Base-by-base conservation (phyloP, 2,329 filamentous ascomycete genomes). In the Trichoderma asperellum region DNA sequence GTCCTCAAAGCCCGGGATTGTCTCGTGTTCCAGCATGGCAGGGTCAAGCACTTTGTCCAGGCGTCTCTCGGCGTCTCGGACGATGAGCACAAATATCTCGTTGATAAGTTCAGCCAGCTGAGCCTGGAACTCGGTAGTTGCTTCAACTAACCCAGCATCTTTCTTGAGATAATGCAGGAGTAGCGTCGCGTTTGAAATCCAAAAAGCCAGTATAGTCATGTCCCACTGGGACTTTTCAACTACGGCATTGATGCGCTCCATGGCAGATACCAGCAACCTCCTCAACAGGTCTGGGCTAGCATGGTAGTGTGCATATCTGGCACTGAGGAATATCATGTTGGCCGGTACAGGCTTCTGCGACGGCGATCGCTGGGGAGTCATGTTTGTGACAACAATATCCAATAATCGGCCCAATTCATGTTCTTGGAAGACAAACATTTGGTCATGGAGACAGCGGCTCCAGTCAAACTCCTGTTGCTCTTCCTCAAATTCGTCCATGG, bases 401-500 rank as follows among this genome's bases (percentile, higher is more conserved):
- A 99, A 86, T 75, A 99, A 97, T 70, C 91, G 90, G 70, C 95
- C 92, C 63, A 99, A 86, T 77, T 99, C 95, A 77, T 89, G 91
- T 74, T 98, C 95, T 79, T 99, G 96, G 78, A 99, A 99, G 47
- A 99, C 96, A 78, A 99, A 99, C 96, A 99, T 99, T 79, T 99
- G 96, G 78, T 99, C 96, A 77, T 97, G 93, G 60, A 97, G 84
- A 79, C 96, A 99, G 74, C 92, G 87, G 72, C 92, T 92, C 96
- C 96, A 99, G 71, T 97, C 91, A 76, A 99, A 99, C 72, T 98
- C 96, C 76, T 96, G 94, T 68, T 90, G 89, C 69, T 97, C 94
- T 75, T 96, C 93, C 74, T 93, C 92, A 24, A 94, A 87, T 66
- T 97, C 94, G 70, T 95, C 93, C 18, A 87, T 84, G 21, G 88